These are phyloP conservation scores for Arctostaphylos glauca DNA, from an alignment of 148 eudicot species.

Conservation along the genomic window DNA sequence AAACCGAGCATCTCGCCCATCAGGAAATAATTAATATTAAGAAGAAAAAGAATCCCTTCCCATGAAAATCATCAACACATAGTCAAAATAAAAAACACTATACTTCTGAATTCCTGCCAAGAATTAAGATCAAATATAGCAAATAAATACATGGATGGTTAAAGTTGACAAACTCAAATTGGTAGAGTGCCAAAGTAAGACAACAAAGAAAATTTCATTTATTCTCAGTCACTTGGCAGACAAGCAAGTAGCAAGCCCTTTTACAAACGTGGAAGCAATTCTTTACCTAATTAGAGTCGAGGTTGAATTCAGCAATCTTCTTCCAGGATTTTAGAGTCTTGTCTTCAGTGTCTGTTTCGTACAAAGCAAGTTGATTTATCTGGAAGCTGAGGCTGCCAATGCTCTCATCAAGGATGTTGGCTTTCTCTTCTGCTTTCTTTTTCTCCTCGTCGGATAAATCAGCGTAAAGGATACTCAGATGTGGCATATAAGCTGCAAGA, in stretches of 20 bases:
- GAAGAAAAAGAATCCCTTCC: no score
- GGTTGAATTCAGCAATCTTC: conserved; percentile 59
- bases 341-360: conserved; percentile 79
- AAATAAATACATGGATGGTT: no score
- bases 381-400: conserved; percentile 64
- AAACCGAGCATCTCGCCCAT: no score
- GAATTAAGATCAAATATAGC: no score
- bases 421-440: conserved; percentile 74
- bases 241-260: background rate
- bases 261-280: background rate
- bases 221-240: background rate
- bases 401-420: conserved; percentile 54
- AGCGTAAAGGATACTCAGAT: conserved; percentile 82
- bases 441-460: conserved; percentile 86
- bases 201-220: background rate
- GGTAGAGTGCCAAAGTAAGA: no score
- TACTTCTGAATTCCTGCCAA: no score
- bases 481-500: conserved; percentile 94
- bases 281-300: conserved; percentile 28
- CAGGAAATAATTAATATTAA: no score
- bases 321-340: conserved; percentile 86
- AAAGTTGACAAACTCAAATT: no score
- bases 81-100: no score
- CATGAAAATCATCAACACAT: no score
- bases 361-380: conserved; percentile 63